These are phyloP conservation scores for Leccinum griseonigrum DNA, from an alignment of 1,284 basidiomycete species.

Conservation along the genomic window DNA sequence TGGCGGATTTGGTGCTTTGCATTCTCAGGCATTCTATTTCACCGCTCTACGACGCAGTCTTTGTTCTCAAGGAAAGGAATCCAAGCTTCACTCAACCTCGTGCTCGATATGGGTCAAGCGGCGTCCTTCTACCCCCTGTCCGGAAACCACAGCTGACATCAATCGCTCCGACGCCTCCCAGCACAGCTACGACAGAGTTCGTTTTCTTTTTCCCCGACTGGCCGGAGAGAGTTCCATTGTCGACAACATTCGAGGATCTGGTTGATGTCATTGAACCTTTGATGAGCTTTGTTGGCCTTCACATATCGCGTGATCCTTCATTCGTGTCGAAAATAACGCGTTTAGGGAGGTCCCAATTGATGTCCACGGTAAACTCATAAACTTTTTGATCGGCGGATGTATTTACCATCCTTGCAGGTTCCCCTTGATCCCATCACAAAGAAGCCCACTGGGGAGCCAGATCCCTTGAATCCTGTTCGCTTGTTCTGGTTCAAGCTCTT, in stretches of 20 bases:
- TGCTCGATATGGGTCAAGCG: conserved; percentile 57
- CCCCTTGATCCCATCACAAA: conserved; percentile 54
- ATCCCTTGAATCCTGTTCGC: conserved; percentile 55
- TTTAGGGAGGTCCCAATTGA: conserved; percentile 51
- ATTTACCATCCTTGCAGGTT: conserved; percentile 35
- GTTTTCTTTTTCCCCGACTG: conserved; percentile 91
- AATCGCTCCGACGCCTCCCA: conserved; percentile 73
- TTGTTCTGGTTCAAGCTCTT: conserved; percentile 81
- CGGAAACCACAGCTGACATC: conserved; percentile 65
- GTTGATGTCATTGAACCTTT: conserved; percentile 72
- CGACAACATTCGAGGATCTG: conserved; percentile 65
- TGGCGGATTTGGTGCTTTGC: conserved; percentile 84
- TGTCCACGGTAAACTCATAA: conserved; percentile 39
- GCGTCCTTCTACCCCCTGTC: conserved; percentile 47
- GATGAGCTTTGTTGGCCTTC: conserved; percentile 72
- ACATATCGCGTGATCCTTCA: conserved; percentile 69
- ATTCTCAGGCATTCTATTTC: conserved; percentile 67
- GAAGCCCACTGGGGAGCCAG: conserved; percentile 48
- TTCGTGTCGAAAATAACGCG: conserved; percentile 63
- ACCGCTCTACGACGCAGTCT: conserved; percentile 60
- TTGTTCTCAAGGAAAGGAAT: conserved; percentile 53
- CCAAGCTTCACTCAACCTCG: conserved; percentile 61
- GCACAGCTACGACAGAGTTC: conserved; percentile 67
- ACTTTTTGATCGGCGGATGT: conserved; percentile 24
- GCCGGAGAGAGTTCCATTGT: conserved; percentile 69